These are phyloP conservation scores for Talaromyces nanjingensis DNA, from an alignment of 495 filamentous ascomycete species.

Conservation along the genomic window DNA sequence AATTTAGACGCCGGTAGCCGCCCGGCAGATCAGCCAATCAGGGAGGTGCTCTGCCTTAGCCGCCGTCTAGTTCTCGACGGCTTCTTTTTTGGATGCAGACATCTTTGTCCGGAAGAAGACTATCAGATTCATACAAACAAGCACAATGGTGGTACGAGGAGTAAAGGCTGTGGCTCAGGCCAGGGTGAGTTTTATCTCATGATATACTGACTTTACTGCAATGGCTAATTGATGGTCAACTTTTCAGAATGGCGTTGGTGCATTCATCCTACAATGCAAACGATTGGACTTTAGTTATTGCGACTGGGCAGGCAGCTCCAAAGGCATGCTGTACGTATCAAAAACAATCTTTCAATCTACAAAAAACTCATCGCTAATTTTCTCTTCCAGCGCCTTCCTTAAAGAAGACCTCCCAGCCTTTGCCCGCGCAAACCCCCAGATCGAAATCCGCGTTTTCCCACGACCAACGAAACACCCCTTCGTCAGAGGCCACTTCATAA, in stretches of 20 bases:
- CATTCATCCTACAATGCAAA: slow-evolving; percentile 96
- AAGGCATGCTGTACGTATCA: slow-evolving; percentile 82
- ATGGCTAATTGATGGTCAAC: slow-evolving; percentile 4
- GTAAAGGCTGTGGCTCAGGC: slow-evolving; percentile 36
- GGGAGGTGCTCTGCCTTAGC: not conserved
- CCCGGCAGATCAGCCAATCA: slow-evolving; percentile 19
- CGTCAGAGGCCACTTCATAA: slow-evolving; percentile 82
- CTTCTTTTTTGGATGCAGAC: not conserved
- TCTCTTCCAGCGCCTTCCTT: slow-evolving; percentile 52
- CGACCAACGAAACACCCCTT: slow-evolving; percentile 82
- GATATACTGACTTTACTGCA: not conserved
- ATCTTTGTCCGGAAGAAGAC: not conserved
- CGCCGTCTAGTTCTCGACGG: slow-evolving; percentile 1
- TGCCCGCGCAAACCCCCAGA: slow-evolving; percentile 72
- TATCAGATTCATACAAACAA: not conserved
- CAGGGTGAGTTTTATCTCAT: slow-evolving; percentile 23
- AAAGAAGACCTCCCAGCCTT: slow-evolving; percentile 67
- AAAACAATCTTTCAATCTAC: not conserved
- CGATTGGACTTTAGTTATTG: slow-evolving; percentile 94
- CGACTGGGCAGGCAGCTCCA: slow-evolving; percentile 85
- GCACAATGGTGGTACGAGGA: slow-evolving; percentile 64
- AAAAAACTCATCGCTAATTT: not conserved
- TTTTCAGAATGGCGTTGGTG: slow-evolving; percentile 83
- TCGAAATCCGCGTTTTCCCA: slow-evolving; percentile 86
- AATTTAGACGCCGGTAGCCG: slow-evolving; percentile 17